phyloP scores from a whole-genome alignment of 2,329 filamentous ascomycete genomes.

The Monilinia aucupariae region DNA sequence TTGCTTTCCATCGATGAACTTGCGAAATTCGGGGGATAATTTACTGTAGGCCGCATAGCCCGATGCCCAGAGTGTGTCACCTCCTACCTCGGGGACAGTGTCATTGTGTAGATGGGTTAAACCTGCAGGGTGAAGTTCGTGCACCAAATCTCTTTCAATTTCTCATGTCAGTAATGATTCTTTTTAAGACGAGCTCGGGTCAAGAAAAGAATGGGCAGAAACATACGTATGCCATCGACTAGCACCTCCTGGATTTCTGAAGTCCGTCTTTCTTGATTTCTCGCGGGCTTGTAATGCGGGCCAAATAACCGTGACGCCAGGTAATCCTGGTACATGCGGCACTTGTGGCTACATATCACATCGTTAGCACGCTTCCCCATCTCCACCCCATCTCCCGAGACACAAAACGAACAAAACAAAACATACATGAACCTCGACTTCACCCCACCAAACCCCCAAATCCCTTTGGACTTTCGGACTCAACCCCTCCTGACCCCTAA shows the following conservation, averaged over 20 bases:
- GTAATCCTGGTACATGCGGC: conserved; percentile 61
- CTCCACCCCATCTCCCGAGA: not conserved
- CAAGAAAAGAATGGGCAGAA: not conserved
- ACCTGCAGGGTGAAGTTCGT: conserved; percentile 64
- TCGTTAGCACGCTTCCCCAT: not conserved
- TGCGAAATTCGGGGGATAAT: conserved; percentile 62
- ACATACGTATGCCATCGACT: conserved; percentile 58
- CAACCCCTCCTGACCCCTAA: conserved; percentile 39
- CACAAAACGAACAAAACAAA: too few species aligned
- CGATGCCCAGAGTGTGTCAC: conserved; percentile 68
- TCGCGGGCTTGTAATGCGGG: conserved; percentile 62
- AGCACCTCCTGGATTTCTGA: conserved; percentile 62
- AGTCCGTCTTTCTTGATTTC: conserved; percentile 44
- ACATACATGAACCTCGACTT: conserved; percentile 62
- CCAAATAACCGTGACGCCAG: conserved; percentile 64
- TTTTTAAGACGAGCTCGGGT: not conserved
- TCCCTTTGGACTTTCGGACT: conserved; percentile 57
- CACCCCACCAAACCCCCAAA: conserved; percentile 58
- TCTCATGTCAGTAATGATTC: not conserved
- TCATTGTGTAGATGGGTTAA: conserved; percentile 68
- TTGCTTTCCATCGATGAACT: conserved; percentile 60
- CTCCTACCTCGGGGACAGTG: conserved; percentile 52
- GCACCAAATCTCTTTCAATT: conserved; percentile 51
- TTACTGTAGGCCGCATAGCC: conserved; percentile 70
- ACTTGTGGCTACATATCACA: conserved; percentile 54